A percentile compares a stretch with the other conserved stretches of the same genome.
Conservation (phyloP, 1,284 basidiomycete species). For the Neolentinus lepideus region DNA sequence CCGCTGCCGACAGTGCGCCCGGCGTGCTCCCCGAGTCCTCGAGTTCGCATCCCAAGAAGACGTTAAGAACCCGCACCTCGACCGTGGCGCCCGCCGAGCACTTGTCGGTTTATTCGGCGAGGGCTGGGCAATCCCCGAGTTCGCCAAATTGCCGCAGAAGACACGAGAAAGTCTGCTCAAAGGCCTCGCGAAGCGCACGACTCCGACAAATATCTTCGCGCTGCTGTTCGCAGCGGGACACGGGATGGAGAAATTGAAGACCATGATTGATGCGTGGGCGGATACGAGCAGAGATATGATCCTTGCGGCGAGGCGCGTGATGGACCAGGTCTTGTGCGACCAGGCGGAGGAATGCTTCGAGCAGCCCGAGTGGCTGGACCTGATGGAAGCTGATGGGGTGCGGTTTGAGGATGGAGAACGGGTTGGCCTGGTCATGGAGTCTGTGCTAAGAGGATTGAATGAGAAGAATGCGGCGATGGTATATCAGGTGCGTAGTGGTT, state of each 20-base stretch:
- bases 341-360: slow-evolving; percentile 60
- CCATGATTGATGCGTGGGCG: slow-evolving; percentile 60
- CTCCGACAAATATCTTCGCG: slow-evolving; percentile 55
- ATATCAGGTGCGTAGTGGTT: slow-evolving; percentile 54
- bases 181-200: slow-evolving; percentile 63
- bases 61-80: slow-evolving; percentile 65
- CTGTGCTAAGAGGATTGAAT: slow-evolving; percentile 49
- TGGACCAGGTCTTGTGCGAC: slow-evolving; percentile 55
- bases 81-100: slow-evolving; percentile 64
- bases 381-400: slow-evolving; percentile 63
- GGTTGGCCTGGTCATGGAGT: slow-evolving; percentile 64
- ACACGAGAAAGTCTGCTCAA: slow-evolving; percentile 63
- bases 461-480: slow-evolving; percentile 57
- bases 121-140: slow-evolving; percentile 78
- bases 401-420: slow-evolving; percentile 70
- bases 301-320: slow-evolving; percentile 42
- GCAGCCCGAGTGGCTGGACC: slow-evolving; percentile 60
- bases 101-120: slow-evolving; percentile 79
- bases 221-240: slow-evolving; percentile 63
- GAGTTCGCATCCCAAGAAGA: slow-evolving; percentile 73
- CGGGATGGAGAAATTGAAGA: slow-evolving; percentile 47
- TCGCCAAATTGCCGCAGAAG: slow-evolving; percentile 61
- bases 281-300: slow-evolving; percentile 62
- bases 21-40: slow-evolving; percentile 73
- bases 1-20: slow-evolving; percentile 73